Conservation (phyloP, 495 filamentous ascomycete species). For the Hyaloscypha variabilis region DNA sequence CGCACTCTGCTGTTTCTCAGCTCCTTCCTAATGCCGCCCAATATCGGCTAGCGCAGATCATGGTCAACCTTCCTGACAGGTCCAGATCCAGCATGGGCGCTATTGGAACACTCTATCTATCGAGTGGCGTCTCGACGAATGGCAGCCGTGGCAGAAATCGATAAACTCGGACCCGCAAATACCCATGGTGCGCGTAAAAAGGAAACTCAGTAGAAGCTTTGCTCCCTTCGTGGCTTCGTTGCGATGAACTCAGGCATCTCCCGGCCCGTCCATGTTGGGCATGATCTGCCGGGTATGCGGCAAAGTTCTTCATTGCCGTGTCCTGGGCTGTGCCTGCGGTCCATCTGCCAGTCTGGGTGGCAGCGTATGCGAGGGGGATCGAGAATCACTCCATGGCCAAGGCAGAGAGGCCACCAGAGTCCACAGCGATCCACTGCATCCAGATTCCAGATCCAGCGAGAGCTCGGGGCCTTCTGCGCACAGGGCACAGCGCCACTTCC, state of each 20-base stretch:
- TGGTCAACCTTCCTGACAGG: not conserved
- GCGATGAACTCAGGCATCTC: too few species aligned
- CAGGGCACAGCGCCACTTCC: slow-evolving; percentile 1
- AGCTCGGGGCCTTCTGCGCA: not conserved
- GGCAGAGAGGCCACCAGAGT: too few species aligned
- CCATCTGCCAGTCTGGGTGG: not conserved
- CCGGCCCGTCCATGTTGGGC: not conserved
- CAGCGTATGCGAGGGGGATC: too few species aligned
- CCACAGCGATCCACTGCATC: not conserved
- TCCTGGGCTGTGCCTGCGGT: too few species aligned
- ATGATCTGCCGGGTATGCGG: not conserved
- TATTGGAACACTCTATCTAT: not conserved
- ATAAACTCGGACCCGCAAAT: not conserved
- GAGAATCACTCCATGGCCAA: too few species aligned
- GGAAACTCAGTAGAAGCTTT: too few species aligned
- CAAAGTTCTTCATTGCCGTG: too few species aligned
- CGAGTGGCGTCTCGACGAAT: not conserved
- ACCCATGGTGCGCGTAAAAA: not conserved
- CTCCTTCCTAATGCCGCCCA: not conserved
- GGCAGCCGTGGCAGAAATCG: not conserved
- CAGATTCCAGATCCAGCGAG: too few species aligned
- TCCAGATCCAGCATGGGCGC: not conserved
- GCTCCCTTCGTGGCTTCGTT: too few species aligned
- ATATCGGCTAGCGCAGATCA: not conserved
- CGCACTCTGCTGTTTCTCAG: not conserved